Conservation (phyloP, 495 filamentous ascomycete genomes). For the Hyaloscypha finlandica region DNA sequence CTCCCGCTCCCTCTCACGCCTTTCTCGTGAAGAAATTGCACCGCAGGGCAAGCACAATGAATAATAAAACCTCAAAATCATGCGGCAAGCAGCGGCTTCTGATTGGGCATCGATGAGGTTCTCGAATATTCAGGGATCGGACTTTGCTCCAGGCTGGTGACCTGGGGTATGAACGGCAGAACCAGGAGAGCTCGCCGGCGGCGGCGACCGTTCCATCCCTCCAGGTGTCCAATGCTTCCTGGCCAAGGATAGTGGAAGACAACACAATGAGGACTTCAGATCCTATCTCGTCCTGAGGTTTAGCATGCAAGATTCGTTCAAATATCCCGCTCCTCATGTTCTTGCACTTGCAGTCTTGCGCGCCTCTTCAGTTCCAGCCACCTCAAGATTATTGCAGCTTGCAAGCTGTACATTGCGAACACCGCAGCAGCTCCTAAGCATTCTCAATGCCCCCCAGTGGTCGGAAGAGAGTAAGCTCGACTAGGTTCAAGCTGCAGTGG, state of each 20-base stretch:
- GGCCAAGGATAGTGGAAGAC: neutral
- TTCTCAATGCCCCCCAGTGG: neutral
- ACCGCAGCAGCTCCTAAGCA: neutral
- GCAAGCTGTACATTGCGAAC: neutral
- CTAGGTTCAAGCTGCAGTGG: constrained; percentile 8
- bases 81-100: no score
- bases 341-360: no score
- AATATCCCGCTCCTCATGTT: neutral
- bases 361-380: neutral
- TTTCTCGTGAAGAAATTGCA: no score
- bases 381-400: neutral
- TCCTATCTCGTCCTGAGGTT: neutral
- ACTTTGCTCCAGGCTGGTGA: neutral
- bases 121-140: neutral
- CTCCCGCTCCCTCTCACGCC: neutral
- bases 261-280: neutral
- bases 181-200: no score
- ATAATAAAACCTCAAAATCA: neutral
- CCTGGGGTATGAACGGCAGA: neutral
- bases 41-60: neutral
- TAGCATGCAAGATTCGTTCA: neutral
- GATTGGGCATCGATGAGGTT: neutral
- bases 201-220: neutral
- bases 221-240: neutral
- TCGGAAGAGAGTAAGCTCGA: neutral